Evolutionary conservation across 2,329 filamentous ascomycete genomes (phyloP), one percentile per base, ranked within the genome.

Genomic region (Blumeriella jaapii): DNA sequence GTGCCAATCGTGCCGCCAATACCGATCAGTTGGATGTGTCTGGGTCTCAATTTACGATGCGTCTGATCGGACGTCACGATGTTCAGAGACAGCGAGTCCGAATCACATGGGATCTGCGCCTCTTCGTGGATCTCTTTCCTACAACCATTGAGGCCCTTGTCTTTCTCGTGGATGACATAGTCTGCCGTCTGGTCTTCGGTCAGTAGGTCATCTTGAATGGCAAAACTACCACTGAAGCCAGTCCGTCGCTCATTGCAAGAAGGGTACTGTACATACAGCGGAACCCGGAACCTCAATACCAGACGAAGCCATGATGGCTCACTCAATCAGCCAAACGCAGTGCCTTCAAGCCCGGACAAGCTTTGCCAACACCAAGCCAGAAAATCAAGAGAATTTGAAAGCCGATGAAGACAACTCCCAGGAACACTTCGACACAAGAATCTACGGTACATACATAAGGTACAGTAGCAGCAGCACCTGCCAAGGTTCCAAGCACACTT

Each of bases 1-100:
- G 71, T 78, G 12, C 74, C 74, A 42, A 78, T 77, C 5, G 73
- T 76, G 0, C 73, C 74, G 24, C 74, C 74, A 38, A 78, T 78
- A 19, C 68, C 73, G 50, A 55, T 57, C 6, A 55, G 38, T 38
- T 58, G 51, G 29, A 59, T 56, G 26, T 58, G 56, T 40, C 60
- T 54, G 26, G 60, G 59, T 38, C 55, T 52, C 6, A 64, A 51
- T 38, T 56, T 54, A 22, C 61, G 56, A 45, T 63, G 48, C 29
- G 58, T 53, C 6, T 43, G 48, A 34, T 52, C 50, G 16, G 35
- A 41, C 10, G 35, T 34, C 11, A 34, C 15, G 10, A 7, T 27
- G 7, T 22, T 20, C 13, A 19, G 17, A 3, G 39, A 42, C 15
- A 22, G 23, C 1, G 27, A 41, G 4, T 46, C 45, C 17, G 43